These are phyloP conservation scores for Tricholoma sp. DNA, from an alignment of 768 basidiomycete species.

Conservation along the genomic window DNA sequence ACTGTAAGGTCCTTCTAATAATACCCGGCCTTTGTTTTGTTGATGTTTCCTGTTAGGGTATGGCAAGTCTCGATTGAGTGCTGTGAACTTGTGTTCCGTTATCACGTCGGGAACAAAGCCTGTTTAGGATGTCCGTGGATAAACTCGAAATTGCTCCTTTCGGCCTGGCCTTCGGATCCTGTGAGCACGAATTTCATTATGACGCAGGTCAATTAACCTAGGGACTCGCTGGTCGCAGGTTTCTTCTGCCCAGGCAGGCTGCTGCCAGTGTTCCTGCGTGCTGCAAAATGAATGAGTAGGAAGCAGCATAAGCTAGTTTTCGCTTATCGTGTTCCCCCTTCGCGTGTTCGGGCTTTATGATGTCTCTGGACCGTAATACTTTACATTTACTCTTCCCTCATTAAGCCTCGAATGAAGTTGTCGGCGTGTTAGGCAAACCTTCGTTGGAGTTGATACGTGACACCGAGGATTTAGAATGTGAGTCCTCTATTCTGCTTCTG, in stretches of 20 bases:
- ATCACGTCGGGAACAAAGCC: too few relatives aligned
- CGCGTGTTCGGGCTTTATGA: background rate
- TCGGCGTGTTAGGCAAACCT: background rate
- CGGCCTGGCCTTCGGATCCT: background rate
- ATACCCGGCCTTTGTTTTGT: background rate
- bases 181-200: background rate
- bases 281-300: background rate
- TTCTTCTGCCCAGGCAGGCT: background rate
- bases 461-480: conserved; percentile 1
- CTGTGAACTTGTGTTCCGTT: background rate
- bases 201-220: background rate
- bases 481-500: background rate
- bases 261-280: background rate
- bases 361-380: background rate
- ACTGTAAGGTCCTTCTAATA: background rate
- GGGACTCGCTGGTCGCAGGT: background rate
- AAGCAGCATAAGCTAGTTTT: background rate
- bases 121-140: background rate
- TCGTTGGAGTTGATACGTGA: background rate
- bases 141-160: background rate
- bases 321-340: background rate
- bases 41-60: background rate
- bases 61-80: background rate
- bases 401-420: background rate
- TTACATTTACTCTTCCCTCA: background rate